phyloP scores from a whole-genome alignment of 1,139 yeast genomes.

The Nakaseomyces bracarensis region DNA sequence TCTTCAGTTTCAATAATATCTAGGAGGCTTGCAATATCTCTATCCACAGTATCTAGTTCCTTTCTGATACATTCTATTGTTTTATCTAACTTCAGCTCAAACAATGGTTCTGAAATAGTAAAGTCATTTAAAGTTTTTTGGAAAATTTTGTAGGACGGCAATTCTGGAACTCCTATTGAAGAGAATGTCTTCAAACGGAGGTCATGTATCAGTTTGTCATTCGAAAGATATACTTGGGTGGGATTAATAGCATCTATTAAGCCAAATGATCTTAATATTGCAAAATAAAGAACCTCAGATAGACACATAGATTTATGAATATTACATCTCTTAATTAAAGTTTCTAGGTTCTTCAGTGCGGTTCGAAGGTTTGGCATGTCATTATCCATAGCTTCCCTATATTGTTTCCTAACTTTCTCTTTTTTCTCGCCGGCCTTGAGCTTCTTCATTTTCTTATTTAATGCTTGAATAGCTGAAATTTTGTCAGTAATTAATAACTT shows the following conservation, averaged over 20 bases:
- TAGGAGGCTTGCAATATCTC: constrained; percentile 17
- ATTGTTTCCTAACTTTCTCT: constrained; percentile 25
- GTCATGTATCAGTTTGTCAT: constrained; percentile 47
- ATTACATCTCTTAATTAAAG: constrained; percentile 34
- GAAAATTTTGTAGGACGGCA: constrained; percentile 40
- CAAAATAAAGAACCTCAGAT: constrained; percentile 36
- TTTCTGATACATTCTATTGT: constrained; percentile 15
- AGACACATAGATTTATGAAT: constrained; percentile 35
- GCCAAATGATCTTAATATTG: constrained; percentile 35
- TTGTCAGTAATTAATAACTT: constrained; percentile 38
- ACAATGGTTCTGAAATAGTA: constrained; percentile 16
- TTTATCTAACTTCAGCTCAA: constrained; percentile 16
- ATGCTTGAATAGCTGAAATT: constrained; percentile 32
- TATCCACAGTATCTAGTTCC: constrained; percentile 17
- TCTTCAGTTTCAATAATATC: neutral
- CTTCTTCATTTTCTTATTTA: constrained; percentile 43
- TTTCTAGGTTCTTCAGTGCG: constrained; percentile 20
- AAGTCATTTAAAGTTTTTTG: constrained; percentile 22
- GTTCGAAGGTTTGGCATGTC: constrained; percentile 26
- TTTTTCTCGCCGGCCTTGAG: constrained; percentile 33
- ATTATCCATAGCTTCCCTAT: constrained; percentile 21
- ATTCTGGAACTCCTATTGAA: constrained; percentile 70
- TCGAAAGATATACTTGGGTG: constrained; percentile 34
- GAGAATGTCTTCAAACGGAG: constrained; percentile 78
- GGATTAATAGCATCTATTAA: constrained; percentile 35